These are phyloP conservation scores for Quercus agrifolia DNA, from an alignment of 306 rosid genomes.

Conservation along the genomic window DNA sequence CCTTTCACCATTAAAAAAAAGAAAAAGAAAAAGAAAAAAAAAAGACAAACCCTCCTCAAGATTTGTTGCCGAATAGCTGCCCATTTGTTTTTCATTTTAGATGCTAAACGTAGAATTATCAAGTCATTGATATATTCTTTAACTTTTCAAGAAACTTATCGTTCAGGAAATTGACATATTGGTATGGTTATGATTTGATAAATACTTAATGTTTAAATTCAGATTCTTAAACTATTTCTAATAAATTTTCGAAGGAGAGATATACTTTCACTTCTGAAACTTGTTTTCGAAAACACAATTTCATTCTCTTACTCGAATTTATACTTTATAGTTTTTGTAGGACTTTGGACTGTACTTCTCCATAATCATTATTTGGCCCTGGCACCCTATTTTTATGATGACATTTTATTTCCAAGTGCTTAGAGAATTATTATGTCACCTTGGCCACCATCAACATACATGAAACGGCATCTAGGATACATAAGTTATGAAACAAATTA, in stretches of 20 bases:
- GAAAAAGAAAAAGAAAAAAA: too few species aligned
- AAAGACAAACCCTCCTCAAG: too few species aligned
- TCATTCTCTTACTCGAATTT: neutral
- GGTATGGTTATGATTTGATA: neutral
- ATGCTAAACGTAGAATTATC: neutral
- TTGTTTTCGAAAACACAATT: neutral
- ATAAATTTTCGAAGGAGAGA: neutral
- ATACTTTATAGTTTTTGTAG: too few species aligned
- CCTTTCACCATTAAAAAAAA: too few species aligned
- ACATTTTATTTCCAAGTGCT: neutral
- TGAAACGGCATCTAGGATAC: neutral
- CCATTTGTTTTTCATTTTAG: neutral
- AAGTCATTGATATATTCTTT: neutral
- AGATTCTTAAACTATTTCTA: neutral
- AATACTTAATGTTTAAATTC: neutral
- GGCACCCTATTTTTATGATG: neutral
- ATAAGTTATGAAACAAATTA: neutral
- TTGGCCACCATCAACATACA: neutral
- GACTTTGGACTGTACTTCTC: too few species aligned
- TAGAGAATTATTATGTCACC: neutral
- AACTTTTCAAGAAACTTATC: neutral
- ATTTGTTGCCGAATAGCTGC: too few species aligned
- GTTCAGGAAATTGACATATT: neutral
- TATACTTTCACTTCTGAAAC: neutral
- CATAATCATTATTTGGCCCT: neutral